A percentile compares a stretch with the other conserved stretches of the same genome.
These are phyloP conservation scores for Leccinum disarticulatum DNA, from an alignment of 768 basidiomycete genomes.

Conservation along the genomic window DNA sequence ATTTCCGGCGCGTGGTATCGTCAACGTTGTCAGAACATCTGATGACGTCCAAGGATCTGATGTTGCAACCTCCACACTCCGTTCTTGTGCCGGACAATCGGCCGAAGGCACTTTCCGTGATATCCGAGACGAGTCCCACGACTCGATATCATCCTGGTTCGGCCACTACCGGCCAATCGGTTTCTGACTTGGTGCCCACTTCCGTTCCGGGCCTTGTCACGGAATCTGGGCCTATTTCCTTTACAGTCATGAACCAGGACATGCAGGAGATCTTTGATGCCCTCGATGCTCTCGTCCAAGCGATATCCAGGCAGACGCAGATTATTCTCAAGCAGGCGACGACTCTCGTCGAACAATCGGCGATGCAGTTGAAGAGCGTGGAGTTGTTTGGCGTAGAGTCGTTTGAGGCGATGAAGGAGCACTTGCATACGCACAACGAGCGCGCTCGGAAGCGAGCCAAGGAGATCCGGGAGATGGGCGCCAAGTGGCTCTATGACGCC, in stretches of 20 bases:
- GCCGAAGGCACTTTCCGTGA: constrained; percentile 32
- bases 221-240: constrained; percentile 43
- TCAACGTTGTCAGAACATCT: constrained; percentile 28
- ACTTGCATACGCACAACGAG: constrained; percentile 49
- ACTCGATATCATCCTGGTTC: constrained; percentile 10
- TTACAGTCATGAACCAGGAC: constrained; percentile 49
- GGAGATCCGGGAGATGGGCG: constrained; percentile 50
- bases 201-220: constrained; percentile 52
- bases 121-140: constrained; percentile 19
- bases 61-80: constrained; percentile 36
- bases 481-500: constrained; percentile 44
- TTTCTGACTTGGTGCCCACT: constrained; percentile 35
- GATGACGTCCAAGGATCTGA: constrained; percentile 35
- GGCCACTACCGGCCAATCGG: constrained; percentile 13
- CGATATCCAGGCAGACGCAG: constrained; percentile 47
- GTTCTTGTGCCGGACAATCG: constrained; percentile 18
- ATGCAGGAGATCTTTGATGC: constrained; percentile 57
- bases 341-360: constrained; percentile 45
- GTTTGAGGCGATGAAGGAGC: constrained; percentile 38
- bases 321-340: constrained; percentile 34
- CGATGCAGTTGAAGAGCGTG: constrained; percentile 21
- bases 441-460: constrained; percentile 53
- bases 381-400: constrained; percentile 42
- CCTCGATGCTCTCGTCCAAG: constrained; percentile 54
- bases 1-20: constrained; percentile 19